A percentile compares a stretch with the other conserved stretches of the same genome.
Evolutionary conservation across 2,329 filamentous ascomycete species (phyloP).

Genomic region (Pyricularia sp.): DNA sequence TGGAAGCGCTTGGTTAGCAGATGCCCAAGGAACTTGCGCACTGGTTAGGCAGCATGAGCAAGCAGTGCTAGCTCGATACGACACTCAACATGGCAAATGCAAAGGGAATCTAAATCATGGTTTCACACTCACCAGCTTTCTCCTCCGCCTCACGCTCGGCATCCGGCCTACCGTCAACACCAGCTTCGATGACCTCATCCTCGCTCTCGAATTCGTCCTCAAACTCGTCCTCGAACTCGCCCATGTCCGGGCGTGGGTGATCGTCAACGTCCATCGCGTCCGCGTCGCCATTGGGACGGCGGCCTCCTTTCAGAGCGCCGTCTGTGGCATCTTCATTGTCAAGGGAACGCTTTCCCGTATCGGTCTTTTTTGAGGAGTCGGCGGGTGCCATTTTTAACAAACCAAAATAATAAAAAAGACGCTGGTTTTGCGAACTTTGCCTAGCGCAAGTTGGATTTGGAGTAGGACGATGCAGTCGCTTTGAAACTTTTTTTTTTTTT

Average conservation of each 20-base stretch:
- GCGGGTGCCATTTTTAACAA: neutral
- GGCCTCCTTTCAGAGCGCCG: constrained; percentile 47
- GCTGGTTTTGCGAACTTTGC: neutral
- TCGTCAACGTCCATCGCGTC: constrained; percentile 61
- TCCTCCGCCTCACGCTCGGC: constrained; percentile 89
- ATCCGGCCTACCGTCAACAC: constrained; percentile 86
- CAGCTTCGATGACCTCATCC: constrained; percentile 89
- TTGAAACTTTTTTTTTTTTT: too few species aligned
- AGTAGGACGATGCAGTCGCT: neutral
- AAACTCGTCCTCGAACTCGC: constrained; percentile 92
- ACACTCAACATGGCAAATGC: too few species aligned
- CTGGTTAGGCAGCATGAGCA: neutral
- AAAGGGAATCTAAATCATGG: too few species aligned
- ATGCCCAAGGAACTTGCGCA: neutral
- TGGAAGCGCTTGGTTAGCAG: neutral
- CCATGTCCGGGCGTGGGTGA: constrained; percentile 45
- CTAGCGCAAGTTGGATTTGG: neutral
- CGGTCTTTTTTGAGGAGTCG: neutral
- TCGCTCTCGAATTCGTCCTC: constrained; percentile 82
- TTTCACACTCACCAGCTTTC: constrained; percentile 32
- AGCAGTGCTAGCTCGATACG: too few species aligned
- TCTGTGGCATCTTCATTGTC: constrained; percentile 10
- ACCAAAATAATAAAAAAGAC: neutral
- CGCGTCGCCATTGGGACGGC: constrained; percentile 30
- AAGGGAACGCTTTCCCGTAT: constrained; percentile 10